Percentiles rank a stretch among this genome's conserved stretches.
Evolutionary conservation across 345 rosid genomes (phyloP).

Genomic region (Gossypium thurberi): DNA sequence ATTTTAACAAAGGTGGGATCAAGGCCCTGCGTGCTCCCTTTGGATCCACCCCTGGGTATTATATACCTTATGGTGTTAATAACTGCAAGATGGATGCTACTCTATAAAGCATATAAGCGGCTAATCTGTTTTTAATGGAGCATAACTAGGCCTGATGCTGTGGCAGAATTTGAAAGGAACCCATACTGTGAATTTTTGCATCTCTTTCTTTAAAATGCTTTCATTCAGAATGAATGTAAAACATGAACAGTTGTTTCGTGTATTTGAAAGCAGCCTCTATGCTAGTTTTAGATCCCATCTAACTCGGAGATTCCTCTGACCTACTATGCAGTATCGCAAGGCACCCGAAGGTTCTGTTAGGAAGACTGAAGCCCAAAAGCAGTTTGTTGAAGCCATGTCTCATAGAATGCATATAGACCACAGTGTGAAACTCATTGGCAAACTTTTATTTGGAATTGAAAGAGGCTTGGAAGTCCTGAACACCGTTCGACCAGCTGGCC

Average conservation of each 20-base stretch:
- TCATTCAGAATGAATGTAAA: background rate
- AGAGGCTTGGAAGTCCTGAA: slow-evolving; percentile 57
- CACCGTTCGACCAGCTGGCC: slow-evolving; percentile 59
- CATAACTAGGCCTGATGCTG: background rate
- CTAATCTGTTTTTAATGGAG: background rate
- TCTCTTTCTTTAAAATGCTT: background rate
- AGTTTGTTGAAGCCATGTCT: slow-evolving; percentile 84
- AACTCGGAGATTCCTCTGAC: background rate
- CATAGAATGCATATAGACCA: slow-evolving; percentile 84
- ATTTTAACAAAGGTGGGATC: too few relatives aligned
- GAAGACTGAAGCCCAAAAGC: slow-evolving; percentile 72
- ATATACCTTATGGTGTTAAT: too few relatives aligned
- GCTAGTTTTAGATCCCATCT: background rate
- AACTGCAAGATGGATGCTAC: background rate
- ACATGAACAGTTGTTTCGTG: background rate
- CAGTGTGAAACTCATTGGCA: slow-evolving; percentile 68
- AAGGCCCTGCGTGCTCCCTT: too few relatives aligned
- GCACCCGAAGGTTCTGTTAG: slow-evolving; percentile 85
- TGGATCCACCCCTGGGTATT: too few relatives aligned
- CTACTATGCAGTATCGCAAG: slow-evolving; percentile 63
- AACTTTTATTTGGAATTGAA: slow-evolving; percentile 78
- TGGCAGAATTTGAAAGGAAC: background rate
- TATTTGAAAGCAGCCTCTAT: background rate
- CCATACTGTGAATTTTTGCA: background rate
- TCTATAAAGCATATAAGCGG: background rate